Evolutionary conservation across 2,329 filamentous ascomycete genomes (phyloP).

Genomic region (Dothideomycetes sp.): DNA sequence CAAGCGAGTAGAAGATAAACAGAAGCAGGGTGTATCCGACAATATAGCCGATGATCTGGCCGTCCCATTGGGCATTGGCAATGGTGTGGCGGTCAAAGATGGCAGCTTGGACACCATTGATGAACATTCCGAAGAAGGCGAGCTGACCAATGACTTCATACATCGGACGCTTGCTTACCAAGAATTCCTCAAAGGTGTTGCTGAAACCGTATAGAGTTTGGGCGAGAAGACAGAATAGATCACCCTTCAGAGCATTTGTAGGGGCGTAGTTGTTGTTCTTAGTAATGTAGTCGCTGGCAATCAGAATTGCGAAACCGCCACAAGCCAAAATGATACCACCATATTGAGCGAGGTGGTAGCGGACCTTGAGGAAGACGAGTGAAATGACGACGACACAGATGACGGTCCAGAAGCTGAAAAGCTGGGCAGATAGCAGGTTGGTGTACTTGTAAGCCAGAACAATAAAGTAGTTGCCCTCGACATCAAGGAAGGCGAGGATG

Average conservation of each 20-base stretch:
- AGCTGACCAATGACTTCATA: slow-evolving; percentile 93
- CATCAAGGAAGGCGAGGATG: slow-evolving; percentile 85
- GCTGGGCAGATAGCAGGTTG: slow-evolving; percentile 82
- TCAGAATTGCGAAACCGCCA: slow-evolving; percentile 78
- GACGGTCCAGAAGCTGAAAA: slow-evolving; percentile 99
- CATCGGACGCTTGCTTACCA: slow-evolving; percentile 74
- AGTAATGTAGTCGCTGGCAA: slow-evolving; percentile 79
- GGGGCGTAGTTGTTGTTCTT: slow-evolving; percentile 55
- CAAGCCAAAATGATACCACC: slow-evolving; percentile 81
- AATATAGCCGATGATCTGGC: slow-evolving; percentile 64
- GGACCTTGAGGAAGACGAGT: slow-evolving; percentile 71
- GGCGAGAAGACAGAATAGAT: slow-evolving; percentile 81
- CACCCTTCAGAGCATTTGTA: slow-evolving; percentile 71
- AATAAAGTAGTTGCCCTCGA: slow-evolving; percentile 96
- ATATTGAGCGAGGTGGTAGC: slow-evolving; percentile 82
- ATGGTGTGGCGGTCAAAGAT: slow-evolving; percentile 84
- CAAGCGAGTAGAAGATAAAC: slow-evolving; percentile 75
- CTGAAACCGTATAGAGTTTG: slow-evolving; percentile 84
- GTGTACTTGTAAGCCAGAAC: slow-evolving; percentile 90
- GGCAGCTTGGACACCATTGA: slow-evolving; percentile 82
- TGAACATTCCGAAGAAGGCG: slow-evolving; percentile 76
- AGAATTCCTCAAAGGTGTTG: slow-evolving; percentile 91
- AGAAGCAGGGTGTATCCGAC: slow-evolving; percentile 83
- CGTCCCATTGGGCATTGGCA: slow-evolving; percentile 36
- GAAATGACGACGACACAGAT: slow-evolving; percentile 82